Evolutionary conservation across 202 grass and related monocot species (phyloP).

Genomic region (Schoenoplectus tabernaemontani): DNA sequence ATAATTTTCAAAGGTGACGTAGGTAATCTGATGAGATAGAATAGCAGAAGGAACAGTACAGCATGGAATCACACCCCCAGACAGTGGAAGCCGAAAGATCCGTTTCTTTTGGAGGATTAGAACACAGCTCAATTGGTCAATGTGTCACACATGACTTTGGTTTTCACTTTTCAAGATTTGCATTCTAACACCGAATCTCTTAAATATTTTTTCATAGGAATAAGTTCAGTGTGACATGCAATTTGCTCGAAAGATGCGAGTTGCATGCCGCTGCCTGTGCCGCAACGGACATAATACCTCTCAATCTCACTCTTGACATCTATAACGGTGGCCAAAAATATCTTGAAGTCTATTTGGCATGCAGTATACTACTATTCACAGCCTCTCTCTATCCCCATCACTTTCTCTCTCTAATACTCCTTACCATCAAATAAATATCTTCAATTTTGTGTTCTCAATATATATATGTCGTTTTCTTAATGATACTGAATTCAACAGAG

Average conservation of each 20-base stretch:
- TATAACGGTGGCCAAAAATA: neutral
- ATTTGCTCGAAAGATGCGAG: constrained; percentile 6
- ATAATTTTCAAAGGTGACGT: neutral
- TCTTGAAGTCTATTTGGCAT: neutral
- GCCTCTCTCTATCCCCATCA: neutral
- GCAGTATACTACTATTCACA: neutral
- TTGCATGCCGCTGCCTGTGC: neutral
- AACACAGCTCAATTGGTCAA: constrained; percentile 2
- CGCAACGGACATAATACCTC: neutral
- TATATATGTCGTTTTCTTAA: neutral
- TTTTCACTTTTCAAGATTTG: constrained; percentile 23
- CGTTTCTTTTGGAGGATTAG: constrained; percentile 3
- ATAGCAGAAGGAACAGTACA: neutral
- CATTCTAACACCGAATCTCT: neutral
- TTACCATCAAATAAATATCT: neutral
- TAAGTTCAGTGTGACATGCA: constrained; percentile 10
- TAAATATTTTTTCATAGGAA: neutral
- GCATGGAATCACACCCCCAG: neutral
- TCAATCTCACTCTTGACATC: neutral
- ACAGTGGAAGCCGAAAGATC: constrained; percentile 11
- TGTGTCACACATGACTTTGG: neutral
- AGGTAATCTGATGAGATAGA: constrained; percentile 3
- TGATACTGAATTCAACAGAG: neutral
- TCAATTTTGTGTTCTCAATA: neutral
- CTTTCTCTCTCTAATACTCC: neutral